Evolutionary conservation across 352 stramenopile genomes (phyloP).

Genomic region (Chrysophaeum taylorii): DNA sequence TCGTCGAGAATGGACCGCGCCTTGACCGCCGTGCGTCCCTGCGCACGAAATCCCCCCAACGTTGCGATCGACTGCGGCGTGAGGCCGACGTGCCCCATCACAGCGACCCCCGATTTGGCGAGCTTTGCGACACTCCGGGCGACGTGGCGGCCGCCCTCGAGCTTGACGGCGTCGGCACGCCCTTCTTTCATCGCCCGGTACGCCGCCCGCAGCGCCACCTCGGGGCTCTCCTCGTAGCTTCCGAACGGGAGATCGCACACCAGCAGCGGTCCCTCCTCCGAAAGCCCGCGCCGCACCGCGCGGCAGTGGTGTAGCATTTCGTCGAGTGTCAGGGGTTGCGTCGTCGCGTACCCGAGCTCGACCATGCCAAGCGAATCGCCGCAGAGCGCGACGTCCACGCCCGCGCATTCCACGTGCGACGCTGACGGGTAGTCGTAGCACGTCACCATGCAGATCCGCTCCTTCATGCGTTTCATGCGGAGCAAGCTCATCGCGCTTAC

Average conservation of each 20-base stretch:
- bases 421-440: constrained; percentile 94
- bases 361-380: constrained; percentile 97
- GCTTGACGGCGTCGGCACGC: constrained; percentile 92
- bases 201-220: constrained; percentile 82
- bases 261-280: constrained; percentile 66
- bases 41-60: constrained; percentile 86
- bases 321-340: constrained; percentile 84
- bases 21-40: constrained; percentile 81
- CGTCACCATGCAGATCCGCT: constrained; percentile 98
- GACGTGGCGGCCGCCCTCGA: constrained; percentile 73
- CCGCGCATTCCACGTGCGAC: constrained; percentile 90
- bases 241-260: constrained; percentile 97
- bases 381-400: constrained; percentile 92
- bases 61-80: constrained; percentile 82
- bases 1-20: constrained; percentile 86
- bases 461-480: constrained; percentile 74
- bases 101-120: constrained; percentile 74
- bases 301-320: constrained; percentile 96
- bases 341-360: constrained; percentile 81
- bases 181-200: constrained; percentile 91
- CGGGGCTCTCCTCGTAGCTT: constrained; percentile 77
- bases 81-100: constrained; percentile 94
- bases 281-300: constrained; percentile 70
- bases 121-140: constrained; percentile 44
- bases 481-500: constrained; percentile 49